Evolutionary conservation across 2,329 filamentous ascomycete species (phyloP).

Genomic region (Elsinoe arachidis): DNA sequence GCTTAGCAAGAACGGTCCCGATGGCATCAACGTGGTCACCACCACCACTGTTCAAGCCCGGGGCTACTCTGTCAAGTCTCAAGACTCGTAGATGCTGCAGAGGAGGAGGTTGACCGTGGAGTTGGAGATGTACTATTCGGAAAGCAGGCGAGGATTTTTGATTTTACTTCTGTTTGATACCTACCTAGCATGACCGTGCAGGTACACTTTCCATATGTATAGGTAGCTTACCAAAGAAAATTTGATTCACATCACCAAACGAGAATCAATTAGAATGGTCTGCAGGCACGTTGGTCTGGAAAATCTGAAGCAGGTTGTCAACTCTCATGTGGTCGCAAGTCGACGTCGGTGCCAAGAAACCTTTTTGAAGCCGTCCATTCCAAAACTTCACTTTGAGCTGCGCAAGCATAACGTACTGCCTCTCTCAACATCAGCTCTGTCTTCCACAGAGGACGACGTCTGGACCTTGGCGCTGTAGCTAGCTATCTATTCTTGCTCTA

Average conservation of each 20-base stretch:
- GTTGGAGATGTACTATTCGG: not conserved
- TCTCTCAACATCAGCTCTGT: too few species aligned
- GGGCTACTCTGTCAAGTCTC: not conserved
- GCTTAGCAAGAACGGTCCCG: slow-evolving; percentile 4
- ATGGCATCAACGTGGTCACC: slow-evolving; percentile 11
- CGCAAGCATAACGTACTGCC: too few species aligned
- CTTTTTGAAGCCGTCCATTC: not conserved
- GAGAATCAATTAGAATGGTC: not conserved
- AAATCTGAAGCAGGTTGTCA: too few species aligned
- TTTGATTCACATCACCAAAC: not conserved
- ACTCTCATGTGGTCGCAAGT: too few species aligned
- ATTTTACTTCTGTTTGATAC: not conserved
- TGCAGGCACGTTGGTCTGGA: too few species aligned
- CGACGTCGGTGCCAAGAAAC: not conserved
- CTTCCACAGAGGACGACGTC: too few species aligned
- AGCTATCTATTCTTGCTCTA: too few species aligned
- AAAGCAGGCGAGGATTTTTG: not conserved
- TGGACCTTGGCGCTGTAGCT: too few species aligned
- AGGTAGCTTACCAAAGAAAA: not conserved
- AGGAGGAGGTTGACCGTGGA: not conserved
- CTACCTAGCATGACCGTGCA: not conserved
- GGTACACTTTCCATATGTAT: not conserved
- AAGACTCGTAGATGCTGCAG: not conserved
- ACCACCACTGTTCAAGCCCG: not conserved
- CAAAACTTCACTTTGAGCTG: not conserved